Conservation (phyloP, 306 rosid species). For the Prunus fruticosa region DNA sequence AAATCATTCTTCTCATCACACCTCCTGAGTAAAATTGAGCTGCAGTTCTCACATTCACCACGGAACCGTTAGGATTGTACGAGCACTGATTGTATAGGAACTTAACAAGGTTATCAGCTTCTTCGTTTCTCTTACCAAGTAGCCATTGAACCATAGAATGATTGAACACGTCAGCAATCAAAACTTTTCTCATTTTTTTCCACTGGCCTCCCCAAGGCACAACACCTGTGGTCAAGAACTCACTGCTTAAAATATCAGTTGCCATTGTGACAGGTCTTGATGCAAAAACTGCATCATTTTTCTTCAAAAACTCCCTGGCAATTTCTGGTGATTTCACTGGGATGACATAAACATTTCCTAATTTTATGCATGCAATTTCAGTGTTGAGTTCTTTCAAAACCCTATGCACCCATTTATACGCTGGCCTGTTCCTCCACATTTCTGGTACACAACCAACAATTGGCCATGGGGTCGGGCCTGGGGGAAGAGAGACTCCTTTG, state of each 20-base stretch:
- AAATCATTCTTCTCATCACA: not conserved
- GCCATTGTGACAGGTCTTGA: conserved; percentile 31
- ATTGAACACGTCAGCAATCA: conserved; percentile 7
- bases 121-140: conserved; percentile 30
- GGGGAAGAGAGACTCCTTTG: conserved; percentile 8
- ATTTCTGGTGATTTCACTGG: conserved; percentile 30
- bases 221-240: conserved; percentile 7
- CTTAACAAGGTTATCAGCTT: conserved; percentile 37
- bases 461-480: conserved; percentile 28
- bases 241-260: conserved; percentile 9
- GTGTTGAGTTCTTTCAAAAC: conserved; percentile 33
- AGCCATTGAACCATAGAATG: conserved; percentile 21
- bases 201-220: conserved; percentile 17
- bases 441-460: conserved; percentile 17
- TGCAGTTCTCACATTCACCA: not conserved
- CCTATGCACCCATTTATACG: conserved; percentile 31
- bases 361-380: conserved; percentile 42
- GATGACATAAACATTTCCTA: conserved; percentile 42
- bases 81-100: conserved; percentile 23
- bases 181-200: conserved; percentile 20
- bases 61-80: not conserved
- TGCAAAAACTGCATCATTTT: conserved; percentile 36
- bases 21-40: not conserved
- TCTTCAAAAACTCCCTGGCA: conserved; percentile 38
- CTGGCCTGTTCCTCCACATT: conserved; percentile 2